These are phyloP conservation scores for Colletotrichum scovillei DNA, from an alignment of 2,329 filamentous ascomycete species.

Conservation along the genomic window DNA sequence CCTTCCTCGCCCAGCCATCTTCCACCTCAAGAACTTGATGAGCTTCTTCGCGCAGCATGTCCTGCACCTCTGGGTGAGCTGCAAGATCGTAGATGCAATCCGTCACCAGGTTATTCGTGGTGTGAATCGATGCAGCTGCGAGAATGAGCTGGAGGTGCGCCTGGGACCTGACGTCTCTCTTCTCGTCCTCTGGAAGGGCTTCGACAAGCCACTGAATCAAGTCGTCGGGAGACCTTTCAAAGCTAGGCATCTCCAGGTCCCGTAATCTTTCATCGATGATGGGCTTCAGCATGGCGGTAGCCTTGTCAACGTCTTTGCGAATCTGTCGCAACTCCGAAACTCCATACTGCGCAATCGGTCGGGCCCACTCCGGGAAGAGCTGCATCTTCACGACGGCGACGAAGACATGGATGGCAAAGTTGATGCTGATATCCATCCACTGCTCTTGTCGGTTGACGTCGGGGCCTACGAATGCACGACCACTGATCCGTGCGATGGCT, in stretches of 20 bases:
- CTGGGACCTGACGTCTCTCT: constrained; percentile 50
- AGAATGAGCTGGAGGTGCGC: constrained; percentile 57
- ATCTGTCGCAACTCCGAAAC: constrained; percentile 60
- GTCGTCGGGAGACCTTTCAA: constrained; percentile 52
- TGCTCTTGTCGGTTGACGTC: constrained; percentile 61
- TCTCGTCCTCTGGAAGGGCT: constrained; percentile 51
- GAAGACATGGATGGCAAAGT: constrained; percentile 62
- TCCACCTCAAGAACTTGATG: constrained; percentile 53
- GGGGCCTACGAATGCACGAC: constrained; percentile 63
- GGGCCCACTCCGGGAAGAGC: constrained; percentile 62
- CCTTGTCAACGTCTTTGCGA: constrained; percentile 53
- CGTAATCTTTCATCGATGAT: constrained; percentile 58
- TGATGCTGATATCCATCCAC: constrained; percentile 64
- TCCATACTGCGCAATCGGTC: constrained; percentile 57
- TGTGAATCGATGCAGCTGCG: constrained; percentile 57
- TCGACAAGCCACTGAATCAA: constrained; percentile 59
- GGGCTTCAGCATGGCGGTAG: constrained; percentile 56
- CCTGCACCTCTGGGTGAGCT: constrained; percentile 58
- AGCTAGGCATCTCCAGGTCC: constrained; percentile 50
- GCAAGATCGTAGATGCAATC: constrained; percentile 64
- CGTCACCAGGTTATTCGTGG: constrained; percentile 56
- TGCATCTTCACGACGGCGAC: constrained; percentile 61
- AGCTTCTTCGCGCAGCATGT: constrained; percentile 61
- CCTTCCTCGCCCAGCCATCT: constrained; percentile 54
- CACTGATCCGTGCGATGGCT: constrained; percentile 64